Evolutionary conservation across 2,329 filamentous ascomycete species (phyloP).

Genomic region (Aureobasidium namibiae): DNA sequence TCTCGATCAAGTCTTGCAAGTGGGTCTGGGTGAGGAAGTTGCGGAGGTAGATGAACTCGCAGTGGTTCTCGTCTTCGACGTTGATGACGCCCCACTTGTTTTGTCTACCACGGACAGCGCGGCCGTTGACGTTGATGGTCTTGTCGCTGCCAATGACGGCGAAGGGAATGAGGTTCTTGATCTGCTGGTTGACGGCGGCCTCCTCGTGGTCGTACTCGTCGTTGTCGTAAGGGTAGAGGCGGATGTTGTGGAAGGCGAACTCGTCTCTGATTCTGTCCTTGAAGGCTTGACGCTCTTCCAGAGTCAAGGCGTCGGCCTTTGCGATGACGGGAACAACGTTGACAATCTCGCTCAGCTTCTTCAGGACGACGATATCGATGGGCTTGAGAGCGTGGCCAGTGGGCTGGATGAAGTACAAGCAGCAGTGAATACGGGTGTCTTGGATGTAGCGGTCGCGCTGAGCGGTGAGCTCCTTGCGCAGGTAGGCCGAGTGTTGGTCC

Average conservation of each 20-base stretch:
- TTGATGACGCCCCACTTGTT: slow-evolving; percentile 99
- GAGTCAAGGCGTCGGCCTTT: slow-evolving; percentile 91
- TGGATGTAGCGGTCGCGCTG: slow-evolving; percentile 99
- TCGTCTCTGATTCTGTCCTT: slow-evolving; percentile 99
- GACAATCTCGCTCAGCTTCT: slow-evolving; percentile 98
- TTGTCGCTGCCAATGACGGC: slow-evolving; percentile 97
- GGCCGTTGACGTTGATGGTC: slow-evolving; percentile 93
- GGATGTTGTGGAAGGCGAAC: slow-evolving; percentile 98
- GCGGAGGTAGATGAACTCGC: slow-evolving; percentile 96
- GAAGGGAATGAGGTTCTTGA: slow-evolving; percentile 96
- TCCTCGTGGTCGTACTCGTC: slow-evolving; percentile 98
- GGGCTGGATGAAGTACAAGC: slow-evolving; percentile 98
- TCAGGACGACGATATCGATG: slow-evolving; percentile 97
- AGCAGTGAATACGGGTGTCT: slow-evolving; percentile 98
- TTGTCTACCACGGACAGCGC: slow-evolving; percentile 94
- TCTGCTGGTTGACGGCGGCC: slow-evolving; percentile 83
- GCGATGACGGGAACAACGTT: slow-evolving; percentile 98
- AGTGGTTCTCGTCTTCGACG: slow-evolving; percentile 98
- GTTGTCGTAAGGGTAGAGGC: slow-evolving; percentile 99
- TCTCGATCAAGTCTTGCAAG: slow-evolving; percentile 97
- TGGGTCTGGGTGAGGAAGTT: slow-evolving; percentile 98
- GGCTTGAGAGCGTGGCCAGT: slow-evolving; percentile 98
- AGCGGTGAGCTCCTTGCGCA: slow-evolving; percentile 97
- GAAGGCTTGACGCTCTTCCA: slow-evolving; percentile 92
- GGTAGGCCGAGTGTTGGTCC: slow-evolving; percentile 98